Conservation (phyloP, 1,284 basidiomycete species). For the Trichosporon coremiiforme region DNA sequence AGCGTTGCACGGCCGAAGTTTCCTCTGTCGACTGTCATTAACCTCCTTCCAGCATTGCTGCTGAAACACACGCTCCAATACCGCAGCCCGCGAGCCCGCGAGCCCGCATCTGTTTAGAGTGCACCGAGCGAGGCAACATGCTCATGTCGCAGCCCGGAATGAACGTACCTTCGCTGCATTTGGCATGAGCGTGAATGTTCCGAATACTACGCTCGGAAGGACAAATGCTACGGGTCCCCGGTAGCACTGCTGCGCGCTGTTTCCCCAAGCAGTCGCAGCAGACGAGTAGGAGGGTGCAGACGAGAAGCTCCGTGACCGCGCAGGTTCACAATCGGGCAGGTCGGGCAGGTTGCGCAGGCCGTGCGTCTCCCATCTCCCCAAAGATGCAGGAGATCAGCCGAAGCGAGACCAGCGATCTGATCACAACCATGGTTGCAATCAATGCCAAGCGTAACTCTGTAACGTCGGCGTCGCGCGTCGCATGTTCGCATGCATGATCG, state of each 20-base stretch:
- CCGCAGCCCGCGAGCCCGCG: neutral
- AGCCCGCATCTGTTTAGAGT: neutral
- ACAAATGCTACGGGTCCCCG: neutral
- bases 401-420: neutral
- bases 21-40: neutral
- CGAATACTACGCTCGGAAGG: neutral
- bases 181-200: neutral
- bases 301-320: too few species aligned
- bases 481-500: too few species aligned
- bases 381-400: neutral
- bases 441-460: neutral
- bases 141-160: neutral
- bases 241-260: too few species aligned
- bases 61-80: conserved; percentile 11
- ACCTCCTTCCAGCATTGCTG: conserved; percentile 4
- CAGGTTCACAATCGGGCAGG: too few species aligned
- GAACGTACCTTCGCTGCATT: neutral
- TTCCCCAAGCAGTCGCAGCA: neutral
- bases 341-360: too few species aligned
- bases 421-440: neutral
- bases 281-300: too few species aligned
- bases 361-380: too few species aligned
- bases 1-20: neutral
- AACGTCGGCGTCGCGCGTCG: neutral
- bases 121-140: too few species aligned